phyloP scores from a whole-genome alignment of 2,329 filamentous ascomycete species.

The Penicillium sp. region DNA sequence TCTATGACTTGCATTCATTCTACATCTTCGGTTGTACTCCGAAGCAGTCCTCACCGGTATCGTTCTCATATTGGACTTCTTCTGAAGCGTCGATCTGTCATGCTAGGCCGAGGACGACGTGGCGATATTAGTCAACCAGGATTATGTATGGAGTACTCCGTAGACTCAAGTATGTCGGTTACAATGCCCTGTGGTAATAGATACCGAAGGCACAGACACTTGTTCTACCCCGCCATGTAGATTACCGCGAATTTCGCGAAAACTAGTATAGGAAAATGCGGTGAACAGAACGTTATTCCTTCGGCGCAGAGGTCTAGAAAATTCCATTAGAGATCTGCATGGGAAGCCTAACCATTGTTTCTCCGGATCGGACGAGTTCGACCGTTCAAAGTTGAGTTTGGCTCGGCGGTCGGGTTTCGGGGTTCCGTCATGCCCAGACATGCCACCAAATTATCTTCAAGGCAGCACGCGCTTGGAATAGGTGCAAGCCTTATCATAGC shows the following conservation, averaged over 20 bases:
- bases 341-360: too few species aligned
- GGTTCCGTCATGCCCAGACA: conserved; percentile 23
- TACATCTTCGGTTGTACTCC: not conserved
- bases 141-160: not conserved
- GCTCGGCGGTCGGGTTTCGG: conserved; percentile 21
- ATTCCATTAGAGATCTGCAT: too few species aligned
- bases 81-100: conserved; percentile 8
- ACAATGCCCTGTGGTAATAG: not conserved
- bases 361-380: conserved; percentile 10
- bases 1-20: conserved; percentile 9
- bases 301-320: not conserved
- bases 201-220: not conserved
- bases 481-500: not conserved
- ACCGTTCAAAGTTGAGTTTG: conserved; percentile 1
- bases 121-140: not conserved
- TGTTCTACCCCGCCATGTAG: not conserved
- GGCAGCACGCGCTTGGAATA: not conserved
- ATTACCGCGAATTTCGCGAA: not conserved
- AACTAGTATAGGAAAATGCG: not conserved
- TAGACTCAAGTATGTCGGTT: not conserved
- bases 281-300: too few species aligned
- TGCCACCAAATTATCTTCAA: conserved; percentile 16
- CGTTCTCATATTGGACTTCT: not conserved
- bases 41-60: not conserved
- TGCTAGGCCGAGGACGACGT: not conserved